Percentiles rank a stretch among this genome's conserved stretches.
Conservation (phyloP, 2,329 filamentous ascomycete species). For the Helicocarpus griseus region DNA sequence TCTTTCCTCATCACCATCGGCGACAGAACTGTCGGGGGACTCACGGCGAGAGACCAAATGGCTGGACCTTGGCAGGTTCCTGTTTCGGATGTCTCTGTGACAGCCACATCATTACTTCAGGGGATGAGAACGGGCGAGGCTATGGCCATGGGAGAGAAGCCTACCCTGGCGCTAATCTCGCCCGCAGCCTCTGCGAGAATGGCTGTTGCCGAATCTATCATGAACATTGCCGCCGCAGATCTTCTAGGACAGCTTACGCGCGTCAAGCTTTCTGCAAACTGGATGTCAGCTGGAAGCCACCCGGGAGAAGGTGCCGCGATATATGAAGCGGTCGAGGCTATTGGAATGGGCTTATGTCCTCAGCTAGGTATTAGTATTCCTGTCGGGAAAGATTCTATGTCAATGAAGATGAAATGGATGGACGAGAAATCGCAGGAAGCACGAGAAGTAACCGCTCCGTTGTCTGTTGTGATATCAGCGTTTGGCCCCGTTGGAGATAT, state of each 20-base stretch:
- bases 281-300: slow-evolving; percentile 96
- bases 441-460: slow-evolving; percentile 83
- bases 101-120: slow-evolving; percentile 65
- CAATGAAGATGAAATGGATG: slow-evolving; percentile 97
- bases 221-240: slow-evolving; percentile 82
- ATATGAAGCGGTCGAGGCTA: slow-evolving; percentile 87
- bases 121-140: slow-evolving; percentile 76
- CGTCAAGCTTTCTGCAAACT: slow-evolving; percentile 88
- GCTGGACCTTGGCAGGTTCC: slow-evolving; percentile 94
- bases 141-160: slow-evolving; percentile 96
- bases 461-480: slow-evolving; percentile 84
- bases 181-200: slow-evolving; percentile 86
- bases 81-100: slow-evolving; percentile 88
- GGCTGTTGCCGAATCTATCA: slow-evolving; percentile 86
- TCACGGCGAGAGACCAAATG: slow-evolving; percentile 86
- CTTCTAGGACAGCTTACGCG: slow-evolving; percentile 63
- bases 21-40: slow-evolving; percentile 81
- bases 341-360: slow-evolving; percentile 86
- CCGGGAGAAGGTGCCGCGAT: slow-evolving; percentile 84
- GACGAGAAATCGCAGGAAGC: slow-evolving; percentile 55
- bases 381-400: slow-evolving; percentile 96
- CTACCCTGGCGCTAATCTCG: slow-evolving; percentile 78
- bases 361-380: slow-evolving; percentile 86
- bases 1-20: slow-evolving; percentile 95
- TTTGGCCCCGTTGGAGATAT: slow-evolving; percentile 78